A percentile compares a stretch with the other conserved stretches of the same genome.
phyloP scores from a whole-genome alignment of 495 filamentous ascomycete genomes.

The Aspergillus asperescens region DNA sequence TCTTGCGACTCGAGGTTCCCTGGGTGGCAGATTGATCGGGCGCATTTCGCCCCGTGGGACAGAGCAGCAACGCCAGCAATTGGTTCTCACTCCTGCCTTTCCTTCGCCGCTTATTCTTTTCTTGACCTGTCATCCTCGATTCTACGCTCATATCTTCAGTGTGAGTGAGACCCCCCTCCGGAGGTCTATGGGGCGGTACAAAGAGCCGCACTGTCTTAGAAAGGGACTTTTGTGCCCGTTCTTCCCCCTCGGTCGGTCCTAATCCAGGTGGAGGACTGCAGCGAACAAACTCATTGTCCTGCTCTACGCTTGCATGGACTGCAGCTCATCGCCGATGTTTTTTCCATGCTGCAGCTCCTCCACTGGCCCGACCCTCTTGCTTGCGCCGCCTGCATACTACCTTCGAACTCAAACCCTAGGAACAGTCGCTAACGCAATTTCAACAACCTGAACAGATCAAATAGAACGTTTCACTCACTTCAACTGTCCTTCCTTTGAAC shows the following conservation, averaged over 20 bases:
- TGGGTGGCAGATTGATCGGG: conserved; percentile 13
- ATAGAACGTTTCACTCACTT: neutral
- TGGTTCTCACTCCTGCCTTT: conserved; percentile 4
- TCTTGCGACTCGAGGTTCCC: conserved; percentile 17
- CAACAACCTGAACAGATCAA: conserved; percentile 8
- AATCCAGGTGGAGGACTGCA: conserved; percentile 24
- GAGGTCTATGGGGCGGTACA: conserved; percentile 12
- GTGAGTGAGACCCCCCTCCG: conserved; percentile 15
- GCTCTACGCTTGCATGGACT: conserved; percentile 16
- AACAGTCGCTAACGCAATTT: conserved; percentile 15
- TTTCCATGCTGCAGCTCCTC: conserved; percentile 8
- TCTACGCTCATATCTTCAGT: neutral
- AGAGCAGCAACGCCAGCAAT: conserved; percentile 10
- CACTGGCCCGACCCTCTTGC: conserved; percentile 3
- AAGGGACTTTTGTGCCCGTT: conserved; percentile 24
- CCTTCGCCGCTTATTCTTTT: conserved; percentile 2
- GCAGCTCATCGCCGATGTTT: conserved; percentile 8
- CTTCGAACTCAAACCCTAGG: conserved; percentile 4
- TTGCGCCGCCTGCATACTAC: conserved; percentile 18
- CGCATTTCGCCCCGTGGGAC: conserved; percentile 18
- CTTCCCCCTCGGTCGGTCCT: conserved; percentile 8
- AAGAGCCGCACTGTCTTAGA: conserved; percentile 20
- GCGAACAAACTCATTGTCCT: conserved; percentile 38
- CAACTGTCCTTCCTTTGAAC: neutral
- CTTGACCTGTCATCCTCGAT: neutral